These are phyloP conservation scores for Dactylonectria macrodidyma DNA, from an alignment of 2,329 filamentous ascomycete species.

Conservation along the genomic window DNA sequence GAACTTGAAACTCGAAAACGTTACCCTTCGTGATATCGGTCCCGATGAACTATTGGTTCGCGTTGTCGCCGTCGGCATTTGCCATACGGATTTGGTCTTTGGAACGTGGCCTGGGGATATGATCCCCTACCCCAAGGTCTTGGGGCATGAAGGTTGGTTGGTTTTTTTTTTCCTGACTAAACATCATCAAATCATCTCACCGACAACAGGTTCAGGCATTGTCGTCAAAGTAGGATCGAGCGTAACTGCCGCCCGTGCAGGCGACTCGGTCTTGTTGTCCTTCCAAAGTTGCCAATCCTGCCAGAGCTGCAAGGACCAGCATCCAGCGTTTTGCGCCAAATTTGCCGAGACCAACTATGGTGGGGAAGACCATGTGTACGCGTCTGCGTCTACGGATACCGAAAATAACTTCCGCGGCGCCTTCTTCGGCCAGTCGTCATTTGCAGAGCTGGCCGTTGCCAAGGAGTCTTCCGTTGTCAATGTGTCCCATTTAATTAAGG, in stretches of 20 bases:
- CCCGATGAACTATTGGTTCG: neutral
- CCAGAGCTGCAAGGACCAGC: neutral
- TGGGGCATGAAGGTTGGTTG: constrained; percentile 7
- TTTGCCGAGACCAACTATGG: constrained; percentile 9
- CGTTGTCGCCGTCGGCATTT: constrained; percentile 4
- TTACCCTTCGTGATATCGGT: neutral
- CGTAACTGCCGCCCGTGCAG: neutral
- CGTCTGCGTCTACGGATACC: too few relatives aligned
- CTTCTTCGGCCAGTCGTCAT: constrained; percentile 8
- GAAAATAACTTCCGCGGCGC: neutral
- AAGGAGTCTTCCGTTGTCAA: constrained; percentile 9
- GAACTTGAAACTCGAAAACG: neutral
- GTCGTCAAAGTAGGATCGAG: neutral
- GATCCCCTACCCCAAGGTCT: constrained; percentile 8
- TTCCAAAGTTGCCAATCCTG: constrained; percentile 2
- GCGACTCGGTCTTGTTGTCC: constrained; percentile 3
- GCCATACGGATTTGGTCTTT: constrained; percentile 6
- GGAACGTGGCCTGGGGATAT: neutral
- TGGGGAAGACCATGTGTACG: neutral
- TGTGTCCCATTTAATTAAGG: neutral
- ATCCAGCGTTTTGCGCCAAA: neutral
- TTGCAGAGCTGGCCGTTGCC: constrained; percentile 1
- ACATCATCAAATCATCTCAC: too few relatives aligned
- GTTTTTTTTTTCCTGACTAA: neutral
- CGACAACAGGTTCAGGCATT: neutral